Conservation (phyloP, 129 eudicot species). For the Deinandra increscens region DNA sequence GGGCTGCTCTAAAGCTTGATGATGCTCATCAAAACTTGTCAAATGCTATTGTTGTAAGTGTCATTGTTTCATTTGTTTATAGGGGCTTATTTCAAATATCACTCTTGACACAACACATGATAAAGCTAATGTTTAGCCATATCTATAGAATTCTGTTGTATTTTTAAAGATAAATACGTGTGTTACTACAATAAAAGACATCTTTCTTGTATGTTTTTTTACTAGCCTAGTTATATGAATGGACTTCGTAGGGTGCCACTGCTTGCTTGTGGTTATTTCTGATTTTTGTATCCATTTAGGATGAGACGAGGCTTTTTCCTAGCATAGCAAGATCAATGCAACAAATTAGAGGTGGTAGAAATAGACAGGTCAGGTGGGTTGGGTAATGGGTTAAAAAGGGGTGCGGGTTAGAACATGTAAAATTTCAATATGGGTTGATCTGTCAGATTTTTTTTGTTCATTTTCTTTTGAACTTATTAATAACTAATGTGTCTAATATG, state of each 20-base stretch:
- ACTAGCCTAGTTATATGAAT: background rate
- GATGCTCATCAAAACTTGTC: slow-evolving; percentile 90
- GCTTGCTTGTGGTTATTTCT: background rate
- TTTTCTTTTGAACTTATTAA: background rate
- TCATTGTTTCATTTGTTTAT: background rate
- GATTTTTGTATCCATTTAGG: background rate
- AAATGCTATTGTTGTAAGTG: slow-evolving; percentile 91
- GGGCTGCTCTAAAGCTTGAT: slow-evolving; percentile 79
- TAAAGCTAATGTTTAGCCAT: background rate
- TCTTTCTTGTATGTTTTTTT: background rate
- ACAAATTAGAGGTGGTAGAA: background rate
- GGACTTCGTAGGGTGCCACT: background rate
- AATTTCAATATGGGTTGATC: background rate
- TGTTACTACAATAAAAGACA: background rate
- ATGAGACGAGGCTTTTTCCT: background rate
- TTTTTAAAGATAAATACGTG: background rate
- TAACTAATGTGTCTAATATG: background rate
- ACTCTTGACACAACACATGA: background rate
- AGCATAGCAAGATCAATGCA: background rate
- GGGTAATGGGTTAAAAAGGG: background rate
- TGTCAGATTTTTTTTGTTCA: background rate
- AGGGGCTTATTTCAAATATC: background rate
- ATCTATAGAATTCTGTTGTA: background rate
- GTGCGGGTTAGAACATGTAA: background rate
- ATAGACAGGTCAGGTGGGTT: background rate